Evolutionary conservation across 1,139 yeast genomes (phyloP).

Genomic region (Meyerozyma guilliermondii): DNA sequence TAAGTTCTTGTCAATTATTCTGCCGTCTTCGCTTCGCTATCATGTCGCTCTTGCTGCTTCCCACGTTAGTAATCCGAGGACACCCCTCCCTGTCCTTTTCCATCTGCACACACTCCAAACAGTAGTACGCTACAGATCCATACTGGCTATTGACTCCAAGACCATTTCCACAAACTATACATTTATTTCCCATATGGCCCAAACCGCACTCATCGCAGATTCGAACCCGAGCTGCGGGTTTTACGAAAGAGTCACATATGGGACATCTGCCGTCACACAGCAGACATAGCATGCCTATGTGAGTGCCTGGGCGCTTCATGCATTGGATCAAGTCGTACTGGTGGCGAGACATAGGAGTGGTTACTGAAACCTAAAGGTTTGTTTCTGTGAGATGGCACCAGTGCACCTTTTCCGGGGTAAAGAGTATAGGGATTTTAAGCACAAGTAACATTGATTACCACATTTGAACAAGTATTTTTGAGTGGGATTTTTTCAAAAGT

Average conservation of each 20-base stretch:
- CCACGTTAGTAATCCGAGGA: slow-evolving; percentile 77
- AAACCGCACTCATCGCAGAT: slow-evolving; percentile 84
- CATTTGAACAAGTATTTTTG: not conserved
- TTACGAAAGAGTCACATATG: slow-evolving; percentile 80
- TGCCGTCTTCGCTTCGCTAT: slow-evolving; percentile 47
- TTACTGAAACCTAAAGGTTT: no score
- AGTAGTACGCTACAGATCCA: slow-evolving; percentile 69
- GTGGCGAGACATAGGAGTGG: slow-evolving; percentile 92
- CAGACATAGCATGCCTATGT: slow-evolving; percentile 66
- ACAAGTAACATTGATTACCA: not conserved
- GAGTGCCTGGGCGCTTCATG: slow-evolving; percentile 78
- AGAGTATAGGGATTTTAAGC: not conserved
- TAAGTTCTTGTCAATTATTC: not conserved
- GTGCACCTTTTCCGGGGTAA: not conserved
- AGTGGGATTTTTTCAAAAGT: not conserved
- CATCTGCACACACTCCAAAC: slow-evolving; percentile 75
- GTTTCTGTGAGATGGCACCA: not conserved
- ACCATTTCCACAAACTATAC: slow-evolving; percentile 67
- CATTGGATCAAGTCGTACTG: slow-evolving; percentile 85
- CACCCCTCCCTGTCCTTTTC: slow-evolving; percentile 93
- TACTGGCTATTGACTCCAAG: slow-evolving; percentile 38
- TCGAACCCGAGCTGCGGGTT: slow-evolving; percentile 66
- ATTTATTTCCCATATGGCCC: slow-evolving; percentile 59
- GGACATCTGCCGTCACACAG: slow-evolving; percentile 94
- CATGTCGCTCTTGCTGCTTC: slow-evolving; percentile 67